Base-by-base conservation (phyloP, 164 flowering plant genomes). In the Kingdonia uniflora region DNA sequence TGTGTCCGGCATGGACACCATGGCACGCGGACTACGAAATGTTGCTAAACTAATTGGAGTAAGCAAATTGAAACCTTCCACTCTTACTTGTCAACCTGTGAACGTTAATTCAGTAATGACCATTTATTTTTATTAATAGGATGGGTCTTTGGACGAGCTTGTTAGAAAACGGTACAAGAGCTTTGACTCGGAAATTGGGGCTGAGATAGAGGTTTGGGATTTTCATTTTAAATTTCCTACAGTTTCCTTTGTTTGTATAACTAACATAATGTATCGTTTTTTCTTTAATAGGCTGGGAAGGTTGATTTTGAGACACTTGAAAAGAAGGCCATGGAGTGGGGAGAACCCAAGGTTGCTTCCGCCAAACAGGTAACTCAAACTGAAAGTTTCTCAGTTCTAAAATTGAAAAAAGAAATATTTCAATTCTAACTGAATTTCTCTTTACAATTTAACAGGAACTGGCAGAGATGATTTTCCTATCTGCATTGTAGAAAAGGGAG, bases 1-100 rank as follows among this genome's bases (percentile, higher is more conserved):
- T 56, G 80, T 92, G 23, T 62, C 71, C 59, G 99, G 99, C 55
- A 92, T 92, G 95, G 99, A 92, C 67, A 84, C 99, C 24, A 45
- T 92, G 55, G 97, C 99, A 10, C 95, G 95, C 61, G 99, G 99
- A 17, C 89, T 92, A 12, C 71, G 90, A 58, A 92, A 81, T 79
- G 95, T 78, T 58, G 95, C 79, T 43, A 92, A 86, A 66, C 56
- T 92, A 46, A 76, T 81, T 41, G 86, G 84, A 84, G 99, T 85
- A 25, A 43, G 55, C n/a, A 20, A 14, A 23, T 1, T 35, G 24
- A 17, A 47, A 7, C 13, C 15, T 21, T 20, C 12, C 35, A 29
- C 35, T 29, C 35, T 29, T 8, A n/a, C n/a, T n/a, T n/a, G n/a
- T n/a, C n/a, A n/a, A n/a, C n/a, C n/a, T n/a, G n/a, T n/a, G n/a